These are phyloP conservation scores for Dendrothele bispora DNA, from an alignment of 768 basidiomycete species.

Conservation along the genomic window DNA sequence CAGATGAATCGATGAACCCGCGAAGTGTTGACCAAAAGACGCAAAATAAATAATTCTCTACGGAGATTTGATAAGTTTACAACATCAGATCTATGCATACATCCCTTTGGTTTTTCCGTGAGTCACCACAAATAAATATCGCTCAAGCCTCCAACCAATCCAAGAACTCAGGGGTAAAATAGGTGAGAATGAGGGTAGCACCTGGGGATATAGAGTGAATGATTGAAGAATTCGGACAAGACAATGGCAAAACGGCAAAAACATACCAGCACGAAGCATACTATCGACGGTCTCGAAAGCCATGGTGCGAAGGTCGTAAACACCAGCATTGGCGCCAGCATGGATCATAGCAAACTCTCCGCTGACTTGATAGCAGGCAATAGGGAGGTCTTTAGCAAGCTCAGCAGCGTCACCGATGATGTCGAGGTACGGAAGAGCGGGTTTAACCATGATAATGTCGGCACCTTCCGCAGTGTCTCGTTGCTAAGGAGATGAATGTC, in stretches of 20 bases:
- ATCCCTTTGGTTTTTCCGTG: too few species aligned
- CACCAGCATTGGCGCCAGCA: constrained; percentile 89
- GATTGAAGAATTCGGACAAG: neutral
- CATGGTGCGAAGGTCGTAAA: constrained; percentile 91
- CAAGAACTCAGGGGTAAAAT: constrained; percentile 96
- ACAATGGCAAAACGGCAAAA: neutral
- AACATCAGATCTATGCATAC: too few species aligned
- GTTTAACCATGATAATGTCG: constrained; percentile 99
- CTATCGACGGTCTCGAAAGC: constrained; percentile 92
- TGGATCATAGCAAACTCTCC: constrained; percentile 98
- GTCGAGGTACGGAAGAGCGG: constrained; percentile 93
- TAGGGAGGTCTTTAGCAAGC: constrained; percentile 81
- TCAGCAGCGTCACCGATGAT: constrained; percentile 86
- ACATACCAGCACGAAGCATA: constrained; percentile 87
- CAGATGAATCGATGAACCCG: too few species aligned
- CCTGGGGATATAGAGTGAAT: constrained; percentile 53
- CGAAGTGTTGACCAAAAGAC: too few species aligned
- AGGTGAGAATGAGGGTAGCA: constrained; percentile 86
- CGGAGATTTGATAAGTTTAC: too few species aligned
- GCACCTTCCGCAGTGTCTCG: constrained; percentile 91
- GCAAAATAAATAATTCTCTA: too few species aligned
- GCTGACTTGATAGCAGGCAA: constrained; percentile 97
- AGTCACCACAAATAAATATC: too few species aligned
- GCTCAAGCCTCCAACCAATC: constrained; percentile 63
- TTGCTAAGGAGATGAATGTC: constrained; percentile 47